Evolutionary conservation across 2,329 filamentous ascomycete species (phyloP), one percentile per base, ranked within the genome.

Genomic region (Ceratocystis colombiana): DNA sequence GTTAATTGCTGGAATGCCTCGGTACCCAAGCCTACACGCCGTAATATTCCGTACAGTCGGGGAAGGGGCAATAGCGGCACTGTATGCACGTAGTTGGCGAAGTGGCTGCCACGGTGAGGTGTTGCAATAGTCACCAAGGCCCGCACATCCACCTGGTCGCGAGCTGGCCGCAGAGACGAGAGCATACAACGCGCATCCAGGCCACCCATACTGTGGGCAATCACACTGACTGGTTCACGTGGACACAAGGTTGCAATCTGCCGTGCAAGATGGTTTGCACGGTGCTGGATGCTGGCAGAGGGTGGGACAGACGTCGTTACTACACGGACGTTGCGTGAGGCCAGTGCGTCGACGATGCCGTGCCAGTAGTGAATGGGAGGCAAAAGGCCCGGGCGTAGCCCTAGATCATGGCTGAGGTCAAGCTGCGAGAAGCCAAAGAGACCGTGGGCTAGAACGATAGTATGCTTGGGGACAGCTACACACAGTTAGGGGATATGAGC

Each of bases 201-300:
- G 1, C 85, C 84, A 61, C 85, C 84, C 84, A 86, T 86, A 70
- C 79, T 83, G 75, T 91, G 88, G 50, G 84, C 84, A 22, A 91
- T 79, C 68, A 96, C 88, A 72, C 89, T 90, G 70, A 96, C 89
- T 63, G 86, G 83, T 68, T 75, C 77, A 20, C 78, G 78, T 3
- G 66, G 55, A 57, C 17, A 53, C 57, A 61, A 15, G n/a, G 64
- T 12, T 61, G 77, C 77, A 67, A 87, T 85, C 69, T 82, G 78
- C 69, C 76, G 71, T 41, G 79, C 79, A n/a, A 88, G 78, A 70
- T 79, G 79, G 67, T 79, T 78, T 30, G 85, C 84, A 66, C 84
- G 81, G 68, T 81, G 77, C 73, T 83, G 80, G 71, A 88, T 86
- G 67, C 79, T 83, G 46, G 79, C 80, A 2, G 82, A 83, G 10